Base-by-base conservation (phyloP, 768 basidiomycete species). In the Rhodotorula graminis region DNA sequence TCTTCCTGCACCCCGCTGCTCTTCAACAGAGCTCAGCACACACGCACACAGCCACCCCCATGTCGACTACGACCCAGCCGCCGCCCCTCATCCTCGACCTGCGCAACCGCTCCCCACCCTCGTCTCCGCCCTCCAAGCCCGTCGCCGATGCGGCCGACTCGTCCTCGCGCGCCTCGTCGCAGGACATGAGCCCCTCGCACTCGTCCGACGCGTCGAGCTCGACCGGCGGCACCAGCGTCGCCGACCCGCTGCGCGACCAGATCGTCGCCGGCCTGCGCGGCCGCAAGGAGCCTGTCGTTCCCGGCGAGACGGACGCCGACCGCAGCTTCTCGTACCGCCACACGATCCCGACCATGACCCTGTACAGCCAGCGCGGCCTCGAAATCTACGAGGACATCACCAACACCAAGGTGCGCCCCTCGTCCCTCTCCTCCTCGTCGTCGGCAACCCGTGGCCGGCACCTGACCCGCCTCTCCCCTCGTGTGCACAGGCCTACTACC, bases 351-450 rank as follows among this genome's bases (percentile, higher is more conserved):
- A 78, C 78, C 21, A 72, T 91, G 80, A 84, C 93, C 19, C 84
- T 96, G 18, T 97, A 98, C 82, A 88, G 93, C 75, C 90, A 94
- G 78, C 84, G 83, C 31, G 96, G 96, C 0, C 84, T 99, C 66
- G 85, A 87, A 80, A 84, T 93, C 25, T 95, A 93, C 82, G 93
- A 94, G 82, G 84, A 86, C 52, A 90, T 94, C 61, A 93, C 92
- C 3, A 89, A 87, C 42, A 89, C 85, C 1, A 61, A 69, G 64
- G 71, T 67, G 63, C 59, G 59, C 56, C 3, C 47, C 18, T 4
- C 47, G 3, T 50, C 49, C 19, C 49, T 15, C 27, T 37, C 56
- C 42, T 15, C 16, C 40, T 7, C 25, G 7, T 3, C 23, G n/a
- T 27, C 25, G 33, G 57, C 15, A 37, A 29, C 60, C 27, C 27